Evolutionary conservation across 331 rosid genomes (phyloP).

Genomic region (Cydonia oblonga): DNA sequence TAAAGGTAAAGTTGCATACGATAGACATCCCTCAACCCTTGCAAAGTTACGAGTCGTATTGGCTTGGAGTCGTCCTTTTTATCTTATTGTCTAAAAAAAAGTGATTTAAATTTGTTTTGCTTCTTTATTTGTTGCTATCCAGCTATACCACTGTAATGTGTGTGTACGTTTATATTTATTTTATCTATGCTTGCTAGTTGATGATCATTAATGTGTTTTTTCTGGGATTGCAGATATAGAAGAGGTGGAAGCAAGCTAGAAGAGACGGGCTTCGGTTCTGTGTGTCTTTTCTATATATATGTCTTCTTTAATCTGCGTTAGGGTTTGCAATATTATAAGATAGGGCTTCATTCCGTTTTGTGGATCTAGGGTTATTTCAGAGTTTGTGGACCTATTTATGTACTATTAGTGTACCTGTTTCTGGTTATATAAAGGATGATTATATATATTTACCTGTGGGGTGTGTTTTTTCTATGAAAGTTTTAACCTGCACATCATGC

Average conservation of each 20-base stretch:
- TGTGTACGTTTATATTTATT: not conserved
- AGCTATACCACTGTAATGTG: not conserved
- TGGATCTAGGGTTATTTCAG: not conserved
- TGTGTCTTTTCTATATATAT: slow-evolving; percentile 4
- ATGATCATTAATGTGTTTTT: not conserved
- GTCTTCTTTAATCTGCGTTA: not conserved
- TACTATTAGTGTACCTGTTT: slow-evolving; percentile 4
- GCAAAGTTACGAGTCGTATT: too few relatives aligned
- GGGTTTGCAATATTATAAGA: not conserved
- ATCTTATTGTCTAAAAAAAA: not conserved
- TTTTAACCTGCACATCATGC: not conserved
- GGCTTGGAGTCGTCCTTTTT: too few relatives aligned
- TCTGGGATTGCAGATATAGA: slow-evolving; percentile 51
- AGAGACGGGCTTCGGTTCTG: not conserved
- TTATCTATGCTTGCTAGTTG: not conserved
- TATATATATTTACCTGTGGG: not conserved
- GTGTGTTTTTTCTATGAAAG: not conserved
- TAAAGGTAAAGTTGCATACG: too few relatives aligned
- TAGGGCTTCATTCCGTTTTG: not conserved
- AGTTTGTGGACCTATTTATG: slow-evolving; percentile 11
- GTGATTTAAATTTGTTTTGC: not conserved
- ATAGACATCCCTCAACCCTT: too few relatives aligned
- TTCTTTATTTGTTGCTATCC: not conserved
- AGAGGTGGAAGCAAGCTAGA: slow-evolving; percentile 8
- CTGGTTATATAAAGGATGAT: not conserved